A percentile compares a stretch with the other conserved stretches of the same genome.
These are phyloP conservation scores for Alternaria ethzedia DNA, from an alignment of 2,329 filamentous ascomycete genomes.

Conservation along the genomic window DNA sequence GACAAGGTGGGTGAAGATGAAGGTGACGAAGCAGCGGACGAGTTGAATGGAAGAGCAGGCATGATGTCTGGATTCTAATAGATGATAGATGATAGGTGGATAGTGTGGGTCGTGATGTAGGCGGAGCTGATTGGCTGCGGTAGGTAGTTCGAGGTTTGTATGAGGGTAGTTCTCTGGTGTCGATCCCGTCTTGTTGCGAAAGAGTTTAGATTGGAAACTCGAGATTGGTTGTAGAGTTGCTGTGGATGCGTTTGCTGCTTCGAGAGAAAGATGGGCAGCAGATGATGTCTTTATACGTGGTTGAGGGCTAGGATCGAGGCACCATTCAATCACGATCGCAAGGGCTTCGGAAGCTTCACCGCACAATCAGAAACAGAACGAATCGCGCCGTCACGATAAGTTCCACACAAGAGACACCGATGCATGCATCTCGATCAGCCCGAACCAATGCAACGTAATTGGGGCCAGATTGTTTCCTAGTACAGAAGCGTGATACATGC, in stretches of 20 bases:
- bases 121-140: conserved; percentile 13
- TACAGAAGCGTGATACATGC: conserved; percentile 29
- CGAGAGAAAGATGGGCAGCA: conserved; percentile 28
- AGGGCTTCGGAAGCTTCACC: conserved; percentile 29
- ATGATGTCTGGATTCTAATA: conserved; percentile 34
- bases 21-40: conserved; percentile 41
- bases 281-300: conserved; percentile 39
- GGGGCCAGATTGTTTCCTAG: conserved; percentile 34
- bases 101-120: neutral
- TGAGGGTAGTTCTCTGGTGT: conserved; percentile 40
- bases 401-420: conserved; percentile 34
- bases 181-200: conserved; percentile 32
- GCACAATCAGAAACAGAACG: conserved; percentile 38
- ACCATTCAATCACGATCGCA: conserved; percentile 25
- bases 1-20: conserved; percentile 41
- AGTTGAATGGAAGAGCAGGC: conserved; percentile 47
- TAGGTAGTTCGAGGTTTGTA: conserved; percentile 33
- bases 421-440: conserved; percentile 43
- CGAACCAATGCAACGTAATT: conserved; percentile 35
- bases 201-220: conserved; percentile 25
- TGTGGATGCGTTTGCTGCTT: conserved; percentile 33
- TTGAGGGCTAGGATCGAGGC: conserved; percentile 14
- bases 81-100: conserved; percentile 3
- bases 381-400: conserved; percentile 36
- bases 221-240: conserved; percentile 27